Evolutionary conservation across 495 filamentous ascomycete genomes (phyloP).

Genomic region (Clavariopsis aquatica): DNA sequence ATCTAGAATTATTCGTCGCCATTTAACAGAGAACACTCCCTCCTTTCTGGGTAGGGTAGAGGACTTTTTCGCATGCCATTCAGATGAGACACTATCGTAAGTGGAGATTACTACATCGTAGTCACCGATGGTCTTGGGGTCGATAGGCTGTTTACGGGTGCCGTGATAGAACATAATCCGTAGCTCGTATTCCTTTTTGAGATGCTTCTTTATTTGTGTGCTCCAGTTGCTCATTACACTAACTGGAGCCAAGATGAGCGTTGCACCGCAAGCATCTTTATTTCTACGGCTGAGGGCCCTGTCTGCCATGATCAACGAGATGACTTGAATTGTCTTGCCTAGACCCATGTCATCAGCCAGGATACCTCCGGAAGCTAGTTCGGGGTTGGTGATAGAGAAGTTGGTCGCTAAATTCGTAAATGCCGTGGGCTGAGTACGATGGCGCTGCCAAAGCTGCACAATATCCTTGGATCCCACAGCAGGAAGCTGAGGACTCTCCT

Average conservation of each 20-base stretch:
- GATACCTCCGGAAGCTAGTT: conserved; percentile 77
- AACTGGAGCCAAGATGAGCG: conserved; percentile 80
- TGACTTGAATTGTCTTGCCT: conserved; percentile 88
- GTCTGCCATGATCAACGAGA: conserved; percentile 74
- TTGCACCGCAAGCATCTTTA: conserved; percentile 50
- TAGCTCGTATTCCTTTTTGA: conserved; percentile 59
- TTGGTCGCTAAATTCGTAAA: conserved; percentile 80
- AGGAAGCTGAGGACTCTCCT: conserved; percentile 72
- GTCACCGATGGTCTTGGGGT: conserved; percentile 54
- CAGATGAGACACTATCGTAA: conserved; percentile 58
- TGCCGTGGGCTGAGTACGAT: conserved; percentile 45
- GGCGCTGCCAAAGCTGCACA: conserved; percentile 79
- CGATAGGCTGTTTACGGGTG: conserved; percentile 55
- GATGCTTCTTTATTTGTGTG: conserved; percentile 70
- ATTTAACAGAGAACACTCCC: conserved; percentile 64
- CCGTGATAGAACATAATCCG: conserved; percentile 78
- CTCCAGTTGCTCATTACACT: conserved; percentile 94
- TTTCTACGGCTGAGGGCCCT: conserved; percentile 38
- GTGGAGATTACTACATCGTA: conserved; percentile 82
- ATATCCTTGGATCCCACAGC: conserved; percentile 59
- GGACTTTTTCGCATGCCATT: conserved; percentile 36
- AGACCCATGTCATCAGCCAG: conserved; percentile 94
- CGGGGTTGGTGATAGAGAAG: conserved; percentile 61
- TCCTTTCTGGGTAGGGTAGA: conserved; percentile 34
- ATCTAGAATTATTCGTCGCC: conserved; percentile 75